Base-by-base conservation (phyloP, 2,329 filamentous ascomycete genomes). In the Penicillium sp. region DNA sequence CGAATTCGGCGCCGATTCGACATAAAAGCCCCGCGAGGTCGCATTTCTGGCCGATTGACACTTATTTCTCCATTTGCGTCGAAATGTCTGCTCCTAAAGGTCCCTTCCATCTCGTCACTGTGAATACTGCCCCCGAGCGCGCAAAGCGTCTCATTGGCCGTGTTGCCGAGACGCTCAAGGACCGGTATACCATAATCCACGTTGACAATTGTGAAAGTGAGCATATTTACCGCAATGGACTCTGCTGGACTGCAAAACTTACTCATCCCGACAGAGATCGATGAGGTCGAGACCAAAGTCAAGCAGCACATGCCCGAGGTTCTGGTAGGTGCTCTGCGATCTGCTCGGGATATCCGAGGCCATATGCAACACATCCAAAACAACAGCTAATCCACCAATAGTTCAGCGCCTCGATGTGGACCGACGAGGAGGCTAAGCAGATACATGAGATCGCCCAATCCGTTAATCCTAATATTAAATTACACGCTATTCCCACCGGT, bases 81-180 rank as follows among this genome's bases (percentile, higher is more conserved):
- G 60, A 10, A 26, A 71, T 68, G 66, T 61, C 66, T 57, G 59
- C 69, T 52, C 75, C 80, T 13, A 77, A 79, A 60, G 84, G 84
- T 16, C 84, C 84, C 3, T 89, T 80, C 73, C 82, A 77, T 62
- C 80, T 89, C 11, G 81, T 88, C 26, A 89, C 85, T 1, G 85
- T 89, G 60, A 89, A 89, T 73, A 88, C 82, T 1, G 84, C 82
- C 1, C 86, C 87, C 0, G 86, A 87, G 58, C 78, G 86, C 52
- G 87, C 87, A 29, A 83, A 84, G 72, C 73, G 77, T 7, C 71
- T 90, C 29, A 82, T 88, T 63, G 86, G 86, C 10, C 79, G 83
- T 0, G 71, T 90, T 33, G 77, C 82, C 10, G 83, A 87, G 52
- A 80, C 79, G 11, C 71, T 90, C 28, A 86, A 85, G 67, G 85